Percentiles rank a stretch among this genome's conserved stretches.
Evolutionary conservation across 495 filamentous ascomycete genomes (phyloP).

Genomic region (Xylaria venustula): DNA sequence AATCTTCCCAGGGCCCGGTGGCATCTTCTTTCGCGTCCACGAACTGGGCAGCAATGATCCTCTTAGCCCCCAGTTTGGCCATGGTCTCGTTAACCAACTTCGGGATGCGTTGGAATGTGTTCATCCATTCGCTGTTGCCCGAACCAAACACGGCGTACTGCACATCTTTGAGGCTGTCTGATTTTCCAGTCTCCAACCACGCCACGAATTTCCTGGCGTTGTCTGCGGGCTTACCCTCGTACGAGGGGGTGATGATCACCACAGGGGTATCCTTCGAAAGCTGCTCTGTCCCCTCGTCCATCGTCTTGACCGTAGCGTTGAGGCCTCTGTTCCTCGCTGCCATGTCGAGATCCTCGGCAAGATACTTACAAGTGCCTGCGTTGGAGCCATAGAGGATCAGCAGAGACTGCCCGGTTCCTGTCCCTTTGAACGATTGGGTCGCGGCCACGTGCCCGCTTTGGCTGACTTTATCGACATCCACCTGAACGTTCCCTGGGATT

Average conservation of each 20-base stretch:
- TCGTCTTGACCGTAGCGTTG: slow-evolving; percentile 35
- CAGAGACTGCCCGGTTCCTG: slow-evolving; percentile 32
- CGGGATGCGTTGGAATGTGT: slow-evolving; percentile 67
- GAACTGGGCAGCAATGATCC: slow-evolving; percentile 44
- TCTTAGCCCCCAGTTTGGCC: slow-evolving; percentile 44
- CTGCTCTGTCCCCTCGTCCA: slow-evolving; percentile 57
- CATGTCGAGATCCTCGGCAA: slow-evolving; percentile 57
- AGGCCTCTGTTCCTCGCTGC: slow-evolving; percentile 55
- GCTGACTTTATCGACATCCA: slow-evolving; percentile 24
- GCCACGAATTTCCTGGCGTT: slow-evolving; percentile 65
- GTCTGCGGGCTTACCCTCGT: slow-evolving; percentile 64
- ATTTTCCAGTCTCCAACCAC: slow-evolving; percentile 48
- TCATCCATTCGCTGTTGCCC: slow-evolving; percentile 54
- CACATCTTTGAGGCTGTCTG: slow-evolving; percentile 44
- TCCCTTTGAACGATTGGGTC: neutral
- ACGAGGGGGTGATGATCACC: slow-evolving; percentile 59
- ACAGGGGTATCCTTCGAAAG: slow-evolving; percentile 59
- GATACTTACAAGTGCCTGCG: slow-evolving; percentile 64
- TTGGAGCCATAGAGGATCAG: slow-evolving; percentile 68
- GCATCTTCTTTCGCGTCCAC: slow-evolving; percentile 59
- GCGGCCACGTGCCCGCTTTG: neutral
- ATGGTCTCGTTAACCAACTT: slow-evolving; percentile 53
- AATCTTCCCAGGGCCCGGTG: slow-evolving; percentile 58
- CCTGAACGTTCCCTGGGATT: neutral
- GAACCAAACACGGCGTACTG: slow-evolving; percentile 64